phyloP scores from a whole-genome alignment of 2,329 filamentous ascomycete species.

The Septoria petroselini region DNA sequence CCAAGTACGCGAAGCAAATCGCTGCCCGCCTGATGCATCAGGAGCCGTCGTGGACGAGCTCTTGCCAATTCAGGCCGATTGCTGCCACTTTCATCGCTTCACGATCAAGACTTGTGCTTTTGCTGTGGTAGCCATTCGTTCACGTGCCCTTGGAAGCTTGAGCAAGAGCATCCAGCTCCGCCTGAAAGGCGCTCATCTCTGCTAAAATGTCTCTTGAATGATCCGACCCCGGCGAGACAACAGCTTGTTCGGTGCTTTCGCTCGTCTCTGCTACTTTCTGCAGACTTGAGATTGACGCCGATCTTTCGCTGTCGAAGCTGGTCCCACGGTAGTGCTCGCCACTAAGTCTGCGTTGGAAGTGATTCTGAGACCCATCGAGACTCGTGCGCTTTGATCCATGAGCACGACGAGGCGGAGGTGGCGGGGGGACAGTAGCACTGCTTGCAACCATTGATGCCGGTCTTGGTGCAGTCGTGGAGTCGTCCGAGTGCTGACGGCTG shows the following conservation, averaged over 20 bases:
- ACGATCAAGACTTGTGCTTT: no score
- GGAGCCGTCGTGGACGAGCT: no score
- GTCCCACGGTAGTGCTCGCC: constrained; percentile 22
- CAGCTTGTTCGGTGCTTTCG: constrained; percentile 14
- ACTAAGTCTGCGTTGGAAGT: constrained; percentile 17
- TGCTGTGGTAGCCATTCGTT: no score
- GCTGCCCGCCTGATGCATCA: no score
- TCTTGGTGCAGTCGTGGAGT: constrained; percentile 17
- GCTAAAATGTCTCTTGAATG: constrained; percentile 30
- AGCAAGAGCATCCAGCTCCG: constrained; percentile 34
- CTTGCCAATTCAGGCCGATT: no score
- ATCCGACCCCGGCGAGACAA: constrained; percentile 11
- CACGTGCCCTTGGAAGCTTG: constrained; percentile 11
- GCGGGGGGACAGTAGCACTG: constrained; percentile 26
- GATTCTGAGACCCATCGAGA: constrained; percentile 25
- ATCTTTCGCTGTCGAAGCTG: constrained; percentile 31
- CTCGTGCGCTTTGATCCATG: constrained; percentile 28
- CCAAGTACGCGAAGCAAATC: no score
- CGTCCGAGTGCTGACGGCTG: constrained; percentile 22
- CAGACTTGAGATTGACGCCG: constrained; percentile 24
- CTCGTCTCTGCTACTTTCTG: constrained; percentile 23
- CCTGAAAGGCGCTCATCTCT: constrained; percentile 35
- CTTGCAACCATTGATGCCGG: constrained; percentile 7
- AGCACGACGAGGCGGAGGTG: constrained; percentile 33
- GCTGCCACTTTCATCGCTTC: no score